Percentiles rank a stretch among this genome's conserved stretches.
Evolutionary conservation across 2,329 filamentous ascomycete genomes (phyloP).

Genomic region (Xylariomycetidae sp.): DNA sequence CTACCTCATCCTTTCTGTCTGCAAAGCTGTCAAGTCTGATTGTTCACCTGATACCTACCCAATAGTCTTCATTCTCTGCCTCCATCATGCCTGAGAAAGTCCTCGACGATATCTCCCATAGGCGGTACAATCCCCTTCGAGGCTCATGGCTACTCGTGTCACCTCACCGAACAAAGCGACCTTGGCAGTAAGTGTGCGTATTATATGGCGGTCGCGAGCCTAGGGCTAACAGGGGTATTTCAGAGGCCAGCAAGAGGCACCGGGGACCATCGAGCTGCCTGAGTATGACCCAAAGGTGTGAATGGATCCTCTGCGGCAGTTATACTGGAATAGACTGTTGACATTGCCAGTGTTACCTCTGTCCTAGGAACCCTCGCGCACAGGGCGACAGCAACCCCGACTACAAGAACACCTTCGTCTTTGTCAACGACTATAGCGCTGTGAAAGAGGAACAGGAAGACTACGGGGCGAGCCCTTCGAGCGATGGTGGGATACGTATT

Average conservation of each 20-base stretch:
- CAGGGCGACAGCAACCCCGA: constrained; percentile 80
- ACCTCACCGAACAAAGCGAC: constrained; percentile 90
- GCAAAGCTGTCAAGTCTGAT: no score
- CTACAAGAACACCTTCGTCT: constrained; percentile 84
- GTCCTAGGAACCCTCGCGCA: constrained; percentile 83
- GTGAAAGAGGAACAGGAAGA: constrained; percentile 89
- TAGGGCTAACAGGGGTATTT: no score
- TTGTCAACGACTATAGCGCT: constrained; percentile 96
- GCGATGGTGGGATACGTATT: constrained; percentile 26
- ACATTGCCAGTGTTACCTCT: constrained; percentile 72
- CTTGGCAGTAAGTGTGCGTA: constrained; percentile 81
- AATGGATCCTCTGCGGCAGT: no score
- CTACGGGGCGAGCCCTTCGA: constrained; percentile 48
- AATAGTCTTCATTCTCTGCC: neutral
- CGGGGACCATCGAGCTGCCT: constrained; percentile 63
- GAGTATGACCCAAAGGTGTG: constrained; percentile 70
- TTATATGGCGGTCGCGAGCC: neutral
- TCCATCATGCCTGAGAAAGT: constrained; percentile 63
- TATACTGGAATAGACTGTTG: no score
- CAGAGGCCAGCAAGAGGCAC: constrained; percentile 72
- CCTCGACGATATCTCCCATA: constrained; percentile 92
- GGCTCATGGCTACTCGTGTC: constrained; percentile 92
- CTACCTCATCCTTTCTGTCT: no score
- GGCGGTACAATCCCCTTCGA: constrained; percentile 86
- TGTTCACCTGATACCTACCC: no score